A percentile compares a stretch with the other conserved stretches of the same genome.
phyloP scores from a whole-genome alignment of 139 green algal species.

The Tetraselmis chui region DNA sequence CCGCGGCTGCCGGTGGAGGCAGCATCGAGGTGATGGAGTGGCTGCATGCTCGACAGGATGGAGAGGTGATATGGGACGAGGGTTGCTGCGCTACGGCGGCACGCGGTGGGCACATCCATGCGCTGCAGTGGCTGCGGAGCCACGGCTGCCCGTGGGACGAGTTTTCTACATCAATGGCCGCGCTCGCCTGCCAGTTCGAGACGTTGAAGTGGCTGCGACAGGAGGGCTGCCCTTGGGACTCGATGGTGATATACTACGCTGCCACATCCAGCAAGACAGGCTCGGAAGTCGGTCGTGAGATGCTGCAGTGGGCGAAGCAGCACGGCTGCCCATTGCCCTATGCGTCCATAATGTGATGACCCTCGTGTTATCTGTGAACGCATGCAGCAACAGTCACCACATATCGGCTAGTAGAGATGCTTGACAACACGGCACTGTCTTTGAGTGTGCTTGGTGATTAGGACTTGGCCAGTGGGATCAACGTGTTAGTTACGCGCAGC shows the following conservation, averaged over 20 bases:
- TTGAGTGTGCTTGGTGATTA: no score
- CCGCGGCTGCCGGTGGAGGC: background rate
- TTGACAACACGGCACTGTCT: no score
- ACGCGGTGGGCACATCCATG: background rate
- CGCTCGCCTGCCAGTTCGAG: background rate
- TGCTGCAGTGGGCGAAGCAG: background rate
- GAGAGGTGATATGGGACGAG: no score
- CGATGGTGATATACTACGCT: background rate
- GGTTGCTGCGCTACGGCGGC: no score
- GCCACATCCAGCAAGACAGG: background rate
- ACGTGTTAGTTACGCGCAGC: no score
- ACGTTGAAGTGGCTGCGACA: background rate
- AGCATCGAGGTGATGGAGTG: background rate
- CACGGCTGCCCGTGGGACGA: background rate
- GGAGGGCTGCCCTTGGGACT: background rate
- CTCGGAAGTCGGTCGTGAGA: background rate
- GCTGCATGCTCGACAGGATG: no score
- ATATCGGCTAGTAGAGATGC: no score
- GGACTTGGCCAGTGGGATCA: no score
- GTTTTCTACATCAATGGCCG: background rate
- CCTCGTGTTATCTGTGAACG: no score
- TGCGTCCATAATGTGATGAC: no score
- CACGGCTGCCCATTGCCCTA: background rate
- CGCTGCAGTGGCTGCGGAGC: background rate
- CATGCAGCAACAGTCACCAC: no score